Conservation (phyloP, 2,329 filamentous ascomycete species). For the Cordyceps farinosa region DNA sequence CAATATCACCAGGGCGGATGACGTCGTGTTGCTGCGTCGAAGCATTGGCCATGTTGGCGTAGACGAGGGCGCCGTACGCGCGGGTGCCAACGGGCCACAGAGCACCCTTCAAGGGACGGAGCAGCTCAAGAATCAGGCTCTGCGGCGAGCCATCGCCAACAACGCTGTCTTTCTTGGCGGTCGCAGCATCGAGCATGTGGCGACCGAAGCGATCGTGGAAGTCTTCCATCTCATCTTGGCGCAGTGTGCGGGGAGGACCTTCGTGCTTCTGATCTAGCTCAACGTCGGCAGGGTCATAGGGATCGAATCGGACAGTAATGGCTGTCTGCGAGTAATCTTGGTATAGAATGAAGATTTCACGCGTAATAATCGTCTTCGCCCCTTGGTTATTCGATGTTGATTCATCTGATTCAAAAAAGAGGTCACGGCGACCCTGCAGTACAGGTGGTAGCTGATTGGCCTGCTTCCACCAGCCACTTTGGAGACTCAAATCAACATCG, state of each 20-base stretch:
- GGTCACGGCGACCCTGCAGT: conserved; percentile 77
- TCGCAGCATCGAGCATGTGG: conserved; percentile 68
- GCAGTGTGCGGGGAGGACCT: conserved; percentile 71
- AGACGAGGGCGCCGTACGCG: conserved; percentile 87
- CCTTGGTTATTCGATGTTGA: conserved; percentile 65
- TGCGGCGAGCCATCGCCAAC: conserved; percentile 83
- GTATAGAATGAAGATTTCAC: conserved; percentile 83
- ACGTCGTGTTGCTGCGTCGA: conserved; percentile 87
- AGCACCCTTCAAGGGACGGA: conserved; percentile 69
- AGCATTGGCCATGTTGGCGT: conserved; percentile 92
- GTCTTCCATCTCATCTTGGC: conserved; percentile 89
- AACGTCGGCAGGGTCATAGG: conserved; percentile 67
- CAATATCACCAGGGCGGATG: conserved; percentile 88
- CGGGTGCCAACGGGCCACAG: conserved; percentile 82
- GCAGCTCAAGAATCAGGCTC: conserved; percentile 72
- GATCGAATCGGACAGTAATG: conserved; percentile 75
- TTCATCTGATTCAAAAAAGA: conserved; percentile 80
- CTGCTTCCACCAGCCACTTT: conserved; percentile 84
- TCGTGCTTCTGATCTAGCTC: conserved; percentile 84
- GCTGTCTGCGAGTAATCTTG: conserved; percentile 95
- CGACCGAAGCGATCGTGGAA: conserved; percentile 78
- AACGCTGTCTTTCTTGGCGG: conserved; percentile 70
- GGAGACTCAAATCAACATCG: conserved; percentile 74
- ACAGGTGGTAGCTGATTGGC: conserved; percentile 74
- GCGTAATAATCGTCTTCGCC: conserved; percentile 68